Conservation (phyloP, 208 protist genomes). For the Leptomonas seymouri region DNA sequence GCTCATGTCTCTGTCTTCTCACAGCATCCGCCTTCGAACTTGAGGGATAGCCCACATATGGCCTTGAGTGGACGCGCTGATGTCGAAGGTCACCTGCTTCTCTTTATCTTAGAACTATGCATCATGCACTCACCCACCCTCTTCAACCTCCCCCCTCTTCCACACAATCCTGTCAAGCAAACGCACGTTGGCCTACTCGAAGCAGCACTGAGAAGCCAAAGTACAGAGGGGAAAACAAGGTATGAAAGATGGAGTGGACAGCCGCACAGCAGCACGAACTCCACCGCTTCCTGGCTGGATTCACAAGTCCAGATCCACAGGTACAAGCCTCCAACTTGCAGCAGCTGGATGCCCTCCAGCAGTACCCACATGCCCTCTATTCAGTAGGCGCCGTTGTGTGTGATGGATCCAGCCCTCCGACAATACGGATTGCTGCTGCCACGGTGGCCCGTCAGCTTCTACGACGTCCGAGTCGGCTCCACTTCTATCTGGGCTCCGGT, state of each 20-base stretch:
- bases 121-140: too few relatives aligned
- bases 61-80: too few relatives aligned
- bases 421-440: slow-evolving; percentile 27
- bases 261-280: slow-evolving; percentile 35
- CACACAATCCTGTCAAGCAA: too few relatives aligned
- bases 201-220: too few relatives aligned
- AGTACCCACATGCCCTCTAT: slow-evolving; percentile 25
- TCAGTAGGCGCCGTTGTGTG: slow-evolving; percentile 30
- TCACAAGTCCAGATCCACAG: slow-evolving; percentile 35
- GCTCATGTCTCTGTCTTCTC: too few relatives aligned
- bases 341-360: slow-evolving; percentile 33
- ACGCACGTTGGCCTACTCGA: too few relatives aligned
- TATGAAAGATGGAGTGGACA: slow-evolving; percentile 28
- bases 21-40: too few relatives aligned
- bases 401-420: slow-evolving; percentile 3
- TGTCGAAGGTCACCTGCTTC: too few relatives aligned
- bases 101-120: too few relatives aligned
- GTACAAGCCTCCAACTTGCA: slow-evolving; percentile 38
- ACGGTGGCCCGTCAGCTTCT: slow-evolving; percentile 28
- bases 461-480: neutral
- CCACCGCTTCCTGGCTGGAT: slow-evolving; percentile 33
- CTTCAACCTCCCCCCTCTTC: too few relatives aligned
- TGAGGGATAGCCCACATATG: too few relatives aligned
- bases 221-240: too few relatives aligned
- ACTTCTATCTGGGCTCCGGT: slow-evolving; percentile 11